phyloP scores from a whole-genome alignment of 2,329 filamentous ascomycete genomes.

The Tolypocladium endophyticum region DNA sequence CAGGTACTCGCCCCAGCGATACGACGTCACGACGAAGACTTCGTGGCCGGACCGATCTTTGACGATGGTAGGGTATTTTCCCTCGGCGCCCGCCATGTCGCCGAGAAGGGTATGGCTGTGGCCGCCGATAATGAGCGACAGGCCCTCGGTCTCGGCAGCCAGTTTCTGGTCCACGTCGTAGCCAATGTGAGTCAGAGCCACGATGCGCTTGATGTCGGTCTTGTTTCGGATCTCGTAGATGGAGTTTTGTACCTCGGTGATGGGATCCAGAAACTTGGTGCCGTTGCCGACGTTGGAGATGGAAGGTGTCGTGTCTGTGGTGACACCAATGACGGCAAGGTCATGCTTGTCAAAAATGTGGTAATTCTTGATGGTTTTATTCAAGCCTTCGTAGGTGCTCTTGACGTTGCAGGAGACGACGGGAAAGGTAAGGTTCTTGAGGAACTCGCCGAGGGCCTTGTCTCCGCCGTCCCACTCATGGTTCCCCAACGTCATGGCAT shows the following conservation, averaged over 20 bases:
- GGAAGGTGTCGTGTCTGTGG: conserved; percentile 22
- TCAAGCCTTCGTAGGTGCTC: conserved; percentile 48
- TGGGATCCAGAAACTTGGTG: conserved; percentile 48
- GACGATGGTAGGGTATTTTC: conserved; percentile 53
- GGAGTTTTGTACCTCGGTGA: conserved; percentile 47
- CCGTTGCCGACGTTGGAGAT: conserved; percentile 48
- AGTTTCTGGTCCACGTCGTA: conserved; percentile 54
- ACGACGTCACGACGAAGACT: conserved; percentile 58
- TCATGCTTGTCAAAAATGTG: conserved; percentile 51
- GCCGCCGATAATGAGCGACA: conserved; percentile 59
- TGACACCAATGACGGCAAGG: conserved; percentile 53
- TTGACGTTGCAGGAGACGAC: conserved; percentile 53
- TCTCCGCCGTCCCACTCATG: conserved; percentile 59
- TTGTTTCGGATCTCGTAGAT: conserved; percentile 51
- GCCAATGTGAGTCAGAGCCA: conserved; percentile 57
- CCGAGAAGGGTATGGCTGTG: conserved; percentile 52
- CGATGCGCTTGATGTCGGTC: conserved; percentile 53
- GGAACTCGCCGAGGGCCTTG: conserved; percentile 49
- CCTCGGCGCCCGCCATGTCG: conserved; percentile 44
- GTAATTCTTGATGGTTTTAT: conserved; percentile 54
- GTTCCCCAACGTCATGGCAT: conserved; percentile 58
- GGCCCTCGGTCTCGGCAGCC: conserved; percentile 46
- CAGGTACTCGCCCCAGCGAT: conserved; percentile 58
- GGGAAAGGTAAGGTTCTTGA: conserved; percentile 54
- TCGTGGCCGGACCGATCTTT: conserved; percentile 52